Evolutionary conservation across 352 stramenopile species (phyloP).

Genomic region (Aphanomyces invadans): DNA sequence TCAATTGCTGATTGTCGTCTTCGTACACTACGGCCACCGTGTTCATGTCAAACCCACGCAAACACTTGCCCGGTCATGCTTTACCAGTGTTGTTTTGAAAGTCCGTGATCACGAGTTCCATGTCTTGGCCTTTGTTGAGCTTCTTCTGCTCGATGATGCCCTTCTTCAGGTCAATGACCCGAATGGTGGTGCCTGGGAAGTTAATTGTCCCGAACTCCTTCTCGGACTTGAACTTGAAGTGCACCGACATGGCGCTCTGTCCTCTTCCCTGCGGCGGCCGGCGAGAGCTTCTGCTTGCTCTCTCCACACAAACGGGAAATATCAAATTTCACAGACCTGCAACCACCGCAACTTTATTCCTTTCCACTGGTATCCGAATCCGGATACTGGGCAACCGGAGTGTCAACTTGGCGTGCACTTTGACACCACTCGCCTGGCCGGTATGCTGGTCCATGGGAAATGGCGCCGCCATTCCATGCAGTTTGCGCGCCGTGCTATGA

Average conservation of each 20-base stretch:
- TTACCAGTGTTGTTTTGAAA: conserved; percentile 80
- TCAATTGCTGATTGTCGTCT: conserved; percentile 83
- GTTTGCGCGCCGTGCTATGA: conserved; percentile 4
- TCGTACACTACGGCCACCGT: conserved; percentile 55
- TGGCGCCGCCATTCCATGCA: background rate
- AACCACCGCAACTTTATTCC: too few species aligned
- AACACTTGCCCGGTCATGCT: background rate
- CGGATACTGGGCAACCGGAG: too few species aligned
- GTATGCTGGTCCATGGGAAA: background rate
- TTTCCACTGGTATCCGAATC: too few species aligned
- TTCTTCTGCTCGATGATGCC: conserved; percentile 92
- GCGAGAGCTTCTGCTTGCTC: background rate
- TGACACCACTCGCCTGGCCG: background rate
- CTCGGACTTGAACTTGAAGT: conserved; percentile 88
- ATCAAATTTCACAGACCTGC: background rate
- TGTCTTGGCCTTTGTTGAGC: conserved; percentile 86
- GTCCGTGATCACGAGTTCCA: conserved; percentile 89
- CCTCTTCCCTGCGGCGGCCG: background rate
- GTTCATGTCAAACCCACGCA: background rate
- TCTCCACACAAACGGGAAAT: background rate
- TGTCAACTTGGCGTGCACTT: too few species aligned
- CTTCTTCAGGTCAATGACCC: conserved; percentile 87
- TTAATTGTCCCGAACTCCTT: conserved; percentile 86
- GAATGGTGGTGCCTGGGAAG: conserved; percentile 77
- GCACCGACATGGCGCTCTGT: conserved; percentile 64